Evolutionary conservation across 805 yeast species (phyloP), one percentile per base, ranked within the genome.

Genomic region (Wickerhamiella lipophila): DNA sequence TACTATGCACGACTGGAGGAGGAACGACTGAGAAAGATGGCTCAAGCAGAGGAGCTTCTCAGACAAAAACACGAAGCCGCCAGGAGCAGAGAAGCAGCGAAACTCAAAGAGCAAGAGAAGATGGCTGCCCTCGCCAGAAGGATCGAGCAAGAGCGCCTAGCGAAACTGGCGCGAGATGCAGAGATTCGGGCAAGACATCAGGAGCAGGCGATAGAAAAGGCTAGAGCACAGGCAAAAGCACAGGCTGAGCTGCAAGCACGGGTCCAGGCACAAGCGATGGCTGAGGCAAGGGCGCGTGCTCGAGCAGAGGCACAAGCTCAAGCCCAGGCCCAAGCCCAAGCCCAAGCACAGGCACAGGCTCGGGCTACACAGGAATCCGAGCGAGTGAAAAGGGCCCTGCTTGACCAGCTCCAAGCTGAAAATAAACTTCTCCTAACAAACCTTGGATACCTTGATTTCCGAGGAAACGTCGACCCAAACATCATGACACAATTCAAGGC

Each of bases 191-290:
- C 26, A 8, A 6, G 8, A 6, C 26, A 6, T 6, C 26, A 23
- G 8, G 7, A 23, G 26, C 7, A 23, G 8, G 26, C 26, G 5
- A 23, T 23, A 23, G 26, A 23, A 23, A 23, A 5, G 26, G 26
- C 26, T 6, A 23, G 8, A 8, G 26, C 26, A 6, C 26, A 8
- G 26, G 26, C 26, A 23, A 23, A 23, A 8, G 26, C 26, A 6
- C 26, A 35, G 13, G 36, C 30, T 12, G 30, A 29, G 34, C n/a
- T n/a, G 4, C 26, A 23, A 32, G 50, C 49, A 3, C 51, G 50
- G 32, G 55, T 51, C 3, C 53, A 49, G 39, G 56, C 57, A 11
- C 26, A 23, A 8, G 26, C 26, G 8, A 5, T 6, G 26, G 26
- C 26, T 23, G 7, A 23, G 26, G 26, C 26, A 6, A 5, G 8